Evolutionary conservation across 169 alveolate genomes (phyloP).

Genomic region (Cryptosporidium sp.): DNA sequence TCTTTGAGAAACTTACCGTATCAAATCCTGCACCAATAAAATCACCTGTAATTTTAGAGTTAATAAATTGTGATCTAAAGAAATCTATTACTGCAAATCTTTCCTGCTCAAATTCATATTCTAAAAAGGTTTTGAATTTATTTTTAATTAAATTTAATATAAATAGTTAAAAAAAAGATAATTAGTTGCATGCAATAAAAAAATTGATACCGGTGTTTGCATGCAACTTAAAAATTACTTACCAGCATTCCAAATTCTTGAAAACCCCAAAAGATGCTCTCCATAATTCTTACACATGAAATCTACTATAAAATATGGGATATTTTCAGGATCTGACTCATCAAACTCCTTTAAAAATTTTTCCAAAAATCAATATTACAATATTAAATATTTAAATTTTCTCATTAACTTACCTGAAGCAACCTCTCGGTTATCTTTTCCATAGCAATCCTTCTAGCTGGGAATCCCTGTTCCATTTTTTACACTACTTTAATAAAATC

Average conservation of each 20-base stretch:
- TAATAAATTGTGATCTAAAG: conserved; percentile 70
- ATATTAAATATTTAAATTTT: not conserved
- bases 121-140: conserved; percentile 2
- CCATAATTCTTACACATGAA: conserved; percentile 71
- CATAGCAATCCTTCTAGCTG: conserved; percentile 51
- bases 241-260: conserved; percentile 74
- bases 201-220: no score
- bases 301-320: conserved; percentile 76
- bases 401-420: conserved; percentile 41
- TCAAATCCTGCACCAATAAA: conserved; percentile 65
- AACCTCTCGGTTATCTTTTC: conserved; percentile 58
- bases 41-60: conserved; percentile 50
- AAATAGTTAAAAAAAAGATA: not conserved
- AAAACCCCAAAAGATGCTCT: conserved; percentile 56
- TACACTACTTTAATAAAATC: not conserved
- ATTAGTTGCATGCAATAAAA: conserved; percentile 4
- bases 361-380: not conserved
- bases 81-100: conserved; percentile 72
- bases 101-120: conserved; percentile 72
- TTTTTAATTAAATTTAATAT: not conserved
- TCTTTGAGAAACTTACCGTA: conserved; percentile 31
- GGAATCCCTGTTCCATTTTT: conserved; percentile 55
- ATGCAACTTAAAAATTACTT: not conserved
- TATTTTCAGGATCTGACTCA: conserved; percentile 66
- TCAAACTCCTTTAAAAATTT: conserved; percentile 43